Percentiles rank a stretch among this genome's conserved stretches.
Evolutionary conservation across 352 stramenopile genomes (phyloP).

Genomic region (Globisporangium acanthophoron): DNA sequence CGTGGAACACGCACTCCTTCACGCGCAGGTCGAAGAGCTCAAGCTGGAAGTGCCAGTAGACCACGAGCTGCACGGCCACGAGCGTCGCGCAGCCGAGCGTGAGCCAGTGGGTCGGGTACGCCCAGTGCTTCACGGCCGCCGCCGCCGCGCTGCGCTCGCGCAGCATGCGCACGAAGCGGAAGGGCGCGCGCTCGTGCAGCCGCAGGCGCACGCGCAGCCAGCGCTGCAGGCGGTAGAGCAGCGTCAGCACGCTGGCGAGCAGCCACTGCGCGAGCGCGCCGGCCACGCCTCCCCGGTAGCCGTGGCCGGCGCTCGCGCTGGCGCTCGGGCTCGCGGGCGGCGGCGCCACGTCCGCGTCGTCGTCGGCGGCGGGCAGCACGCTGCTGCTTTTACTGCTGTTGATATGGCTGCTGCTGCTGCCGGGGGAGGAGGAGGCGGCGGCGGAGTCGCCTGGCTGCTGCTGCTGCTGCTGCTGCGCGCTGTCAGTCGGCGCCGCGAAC

Average conservation of each 20-base stretch:
- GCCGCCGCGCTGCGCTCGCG: slow-evolving; percentile 7
- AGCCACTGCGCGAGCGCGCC: slow-evolving; percentile 13
- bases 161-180: slow-evolving; percentile 9
- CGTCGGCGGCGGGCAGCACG: background rate
- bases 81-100: slow-evolving; percentile 49
- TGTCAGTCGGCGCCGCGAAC: slow-evolving; percentile 12
- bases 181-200: slow-evolving; percentile 15
- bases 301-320: background rate
- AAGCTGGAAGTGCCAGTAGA: slow-evolving; percentile 45
- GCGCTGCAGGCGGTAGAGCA: slow-evolving; percentile 18
- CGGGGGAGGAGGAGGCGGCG: too few relatives aligned
- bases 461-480: slow-evolving; percentile 13
- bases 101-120: slow-evolving; percentile 63
- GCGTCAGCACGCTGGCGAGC: slow-evolving; percentile 12
- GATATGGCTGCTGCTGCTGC: slow-evolving; percentile 6
- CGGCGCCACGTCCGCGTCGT: background rate
- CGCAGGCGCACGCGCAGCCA: slow-evolving; percentile 24
- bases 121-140: slow-evolving; percentile 48
- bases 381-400: background rate
- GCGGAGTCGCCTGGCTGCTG: background rate
- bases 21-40: slow-evolving; percentile 46
- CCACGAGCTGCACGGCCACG: slow-evolving; percentile 35
- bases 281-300: slow-evolving; percentile 5
- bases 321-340: background rate
- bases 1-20: slow-evolving; percentile 61